phyloP scores from a whole-genome alignment of 2,329 filamentous ascomycete species.

The Talaromyces sp. region DNA sequence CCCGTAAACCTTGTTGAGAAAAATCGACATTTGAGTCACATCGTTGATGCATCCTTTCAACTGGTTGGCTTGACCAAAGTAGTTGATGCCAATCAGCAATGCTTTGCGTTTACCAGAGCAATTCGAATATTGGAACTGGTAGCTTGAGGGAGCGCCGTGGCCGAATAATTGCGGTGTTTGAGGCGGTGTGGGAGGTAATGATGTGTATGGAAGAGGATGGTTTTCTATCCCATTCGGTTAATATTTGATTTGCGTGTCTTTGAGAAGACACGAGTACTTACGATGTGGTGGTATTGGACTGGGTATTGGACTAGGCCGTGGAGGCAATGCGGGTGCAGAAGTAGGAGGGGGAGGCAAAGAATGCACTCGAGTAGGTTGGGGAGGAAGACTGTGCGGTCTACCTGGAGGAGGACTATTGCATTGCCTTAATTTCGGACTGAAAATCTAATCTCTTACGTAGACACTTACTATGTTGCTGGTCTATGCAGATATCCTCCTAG shows the following conservation, averaged over 20 bases:
- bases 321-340: slow-evolving; percentile 9
- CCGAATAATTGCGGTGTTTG: slow-evolving; percentile 66
- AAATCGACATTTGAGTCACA: slow-evolving; percentile 91
- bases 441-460: neutral
- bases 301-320: slow-evolving; percentile 7
- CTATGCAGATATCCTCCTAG: slow-evolving; percentile 6
- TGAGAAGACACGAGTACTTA: neutral
- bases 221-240: slow-evolving; percentile 6
- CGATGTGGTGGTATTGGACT: slow-evolving; percentile 1
- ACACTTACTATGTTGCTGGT: slow-evolving; percentile 14
- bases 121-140: slow-evolving; percentile 86
- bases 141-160: slow-evolving; percentile 70
- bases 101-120: slow-evolving; percentile 87
- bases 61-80: slow-evolving; percentile 85
- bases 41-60: slow-evolving; percentile 93
- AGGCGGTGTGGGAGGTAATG: slow-evolving; percentile 27
- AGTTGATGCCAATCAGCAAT: slow-evolving; percentile 90
- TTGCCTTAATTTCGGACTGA: neutral
- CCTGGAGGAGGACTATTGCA: neutral
- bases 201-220: slow-evolving; percentile 4
- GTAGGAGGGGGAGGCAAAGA: slow-evolving; percentile 6
- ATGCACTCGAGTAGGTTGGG: slow-evolving; percentile 7
- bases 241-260: neutral
- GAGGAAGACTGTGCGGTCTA: slow-evolving; percentile 11
- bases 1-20: slow-evolving; percentile 76